Base-by-base conservation (phyloP, 2,329 filamentous ascomycete species). In the Trichoderma guizhouense region DNA sequence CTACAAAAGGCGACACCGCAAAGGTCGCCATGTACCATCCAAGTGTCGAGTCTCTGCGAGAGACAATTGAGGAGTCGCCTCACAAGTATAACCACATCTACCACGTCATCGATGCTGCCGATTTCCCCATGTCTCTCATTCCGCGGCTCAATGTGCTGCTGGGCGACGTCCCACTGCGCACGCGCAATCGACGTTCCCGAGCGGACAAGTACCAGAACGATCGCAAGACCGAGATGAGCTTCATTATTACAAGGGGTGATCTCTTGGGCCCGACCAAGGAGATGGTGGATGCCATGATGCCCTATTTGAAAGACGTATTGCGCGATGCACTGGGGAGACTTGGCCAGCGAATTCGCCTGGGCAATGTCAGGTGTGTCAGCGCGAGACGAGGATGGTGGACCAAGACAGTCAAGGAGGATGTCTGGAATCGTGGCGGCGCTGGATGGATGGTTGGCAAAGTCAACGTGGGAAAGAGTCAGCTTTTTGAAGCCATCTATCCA, bases 381-480 rank as follows among this genome's bases (percentile, higher is more conserved):
- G 90, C 95, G 11, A 92, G 92, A 78, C 87, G 93, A 72, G 88
- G 88, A 11, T 99, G 97, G 96, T 98, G 95, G 93, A 97, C 95
- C 0, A 92, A 88, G 75, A 86, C 92, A 64, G 83, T 99, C 70
- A 97, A 93, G 80, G 91, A 97, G 76, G 91, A 95, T 62, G 94
- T 99, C 61, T 95, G 90, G 87, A 83, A 90, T 57, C 89, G 93
- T 63, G 94, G 94, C 5, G 95, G 95, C 5, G 96, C 91, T 18
- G 91, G 93, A 18, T 99, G 96, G 95, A 91, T 99, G 86, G 92
- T 99, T 3, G 96, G 96, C n/a, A 98, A 97, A 81, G 94, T 94
- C 74, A 99, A 99, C 78, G 97, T 98, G 3, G 97, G 96, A 28
- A 99, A 99, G 82, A 98, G 95, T 76, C 92, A 92, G 78, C 87